Base-by-base conservation (phyloP, 257 asterid genomes). In the Plantago elongata region DNA sequence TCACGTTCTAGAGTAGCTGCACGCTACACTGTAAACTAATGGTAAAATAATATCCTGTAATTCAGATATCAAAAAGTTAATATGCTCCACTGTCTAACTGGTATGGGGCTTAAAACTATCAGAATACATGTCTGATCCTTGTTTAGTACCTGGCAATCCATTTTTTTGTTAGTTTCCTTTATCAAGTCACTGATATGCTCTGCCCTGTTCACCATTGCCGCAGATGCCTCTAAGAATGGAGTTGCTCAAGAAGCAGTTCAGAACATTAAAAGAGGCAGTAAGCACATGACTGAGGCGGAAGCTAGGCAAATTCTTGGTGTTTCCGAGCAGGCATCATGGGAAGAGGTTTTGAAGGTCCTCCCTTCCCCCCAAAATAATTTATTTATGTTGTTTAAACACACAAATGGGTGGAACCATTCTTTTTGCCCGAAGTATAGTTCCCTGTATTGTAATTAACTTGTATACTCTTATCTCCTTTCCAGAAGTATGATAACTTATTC, bases 291-390 rank as follows among this genome's bases (percentile, higher is more conserved):
- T 0, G 93, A 84, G 75, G 48, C 82, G 30, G 90, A 84, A 79
- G 95, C 95, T 1, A 82, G 93, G 74, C 88, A 87, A 70, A 74
- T 84, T 54, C 90, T 87, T 15, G 95, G 93, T 9, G 93, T 82
- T 37, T 27, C 86, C 6, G 95, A 87, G 69, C 71, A 80, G 27
- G 49, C 84, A n/a, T 51, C 90, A 27, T 80, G 94, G 95, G 95
- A 87, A 70, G 95, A 84, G 65, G 69, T 84, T 75, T 61, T 72
- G 68, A 72, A 87, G 94, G 95, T 78, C 64, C 63, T 47, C 48
- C 46, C 61, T 6, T 7, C 40, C 40, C 8, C 7, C 40, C 5
- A 46, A 30, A 45, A 48, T 45, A 27, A 55, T 9, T 10, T 54
- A 30, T 47, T 34, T 0, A 55, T 62, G 8, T 68, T 44, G n/a